Conservation (phyloP, 2,329 filamentous ascomycete species). For the Cladorrhinum sp. region DNA sequence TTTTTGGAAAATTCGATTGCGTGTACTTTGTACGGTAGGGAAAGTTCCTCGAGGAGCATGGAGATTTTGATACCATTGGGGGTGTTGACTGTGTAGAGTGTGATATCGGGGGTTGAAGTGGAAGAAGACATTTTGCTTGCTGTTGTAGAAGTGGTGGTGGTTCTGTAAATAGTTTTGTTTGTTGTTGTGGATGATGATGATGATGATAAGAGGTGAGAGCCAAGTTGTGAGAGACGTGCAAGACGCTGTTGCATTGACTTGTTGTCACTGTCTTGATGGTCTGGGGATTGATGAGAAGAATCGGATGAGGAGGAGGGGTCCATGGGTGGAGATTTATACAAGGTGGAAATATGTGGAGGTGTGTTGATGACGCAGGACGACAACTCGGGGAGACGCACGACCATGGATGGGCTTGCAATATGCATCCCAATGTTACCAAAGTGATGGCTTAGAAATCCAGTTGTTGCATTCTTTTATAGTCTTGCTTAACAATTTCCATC, state of each 20-base stretch:
- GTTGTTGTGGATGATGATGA: background rate
- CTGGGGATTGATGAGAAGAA: background rate
- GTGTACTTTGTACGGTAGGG: conserved; percentile 71
- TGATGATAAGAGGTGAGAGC: conserved; percentile 10
- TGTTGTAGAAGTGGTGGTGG: background rate
- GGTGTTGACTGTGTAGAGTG: conserved; percentile 77
- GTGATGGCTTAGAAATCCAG: background rate
- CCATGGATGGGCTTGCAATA: too few relatives aligned
- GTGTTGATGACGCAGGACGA: background rate
- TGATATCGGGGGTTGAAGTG: conserved; percentile 58
- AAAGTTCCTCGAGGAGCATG: conserved; percentile 82
- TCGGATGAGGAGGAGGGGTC: background rate
- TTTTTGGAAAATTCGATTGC: conserved; percentile 58
- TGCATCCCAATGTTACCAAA: background rate
- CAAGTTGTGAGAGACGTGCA: conserved; percentile 10
- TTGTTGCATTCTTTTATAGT: background rate
- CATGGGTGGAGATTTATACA: background rate
- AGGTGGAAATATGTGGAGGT: background rate
- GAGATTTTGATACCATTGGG: conserved; percentile 90
- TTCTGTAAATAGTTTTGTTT: too few relatives aligned
- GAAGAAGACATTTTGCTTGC: conserved; percentile 40
- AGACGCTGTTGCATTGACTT: background rate
- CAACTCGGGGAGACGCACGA: too few relatives aligned
- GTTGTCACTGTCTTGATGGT: background rate
- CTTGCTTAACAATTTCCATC: too few relatives aligned